Conservation (phyloP, 495 filamentous ascomycete genomes). For the Aspergillus sclerotiicarbonarius region DNA sequence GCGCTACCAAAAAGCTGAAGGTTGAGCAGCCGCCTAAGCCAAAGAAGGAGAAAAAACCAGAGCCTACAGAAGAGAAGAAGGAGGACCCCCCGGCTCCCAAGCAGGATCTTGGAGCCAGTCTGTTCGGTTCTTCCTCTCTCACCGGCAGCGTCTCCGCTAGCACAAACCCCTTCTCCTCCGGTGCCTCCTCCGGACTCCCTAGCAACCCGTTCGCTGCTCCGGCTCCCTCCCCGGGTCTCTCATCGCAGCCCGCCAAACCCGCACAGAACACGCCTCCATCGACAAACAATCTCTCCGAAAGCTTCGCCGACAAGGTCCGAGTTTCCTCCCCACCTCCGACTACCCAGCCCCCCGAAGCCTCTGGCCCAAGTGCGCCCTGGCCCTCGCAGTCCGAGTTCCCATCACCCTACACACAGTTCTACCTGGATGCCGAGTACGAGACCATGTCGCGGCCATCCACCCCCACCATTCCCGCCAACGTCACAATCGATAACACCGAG, state of each 20-base stretch:
- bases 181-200: slow-evolving; percentile 20
- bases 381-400: slow-evolving; percentile 64
- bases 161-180: slow-evolving; percentile 58
- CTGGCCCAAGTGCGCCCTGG: slow-evolving; percentile 61
- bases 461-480: slow-evolving; percentile 43
- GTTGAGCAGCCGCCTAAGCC: slow-evolving; percentile 17
- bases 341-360: slow-evolving; percentile 28
- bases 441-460: slow-evolving; percentile 57
- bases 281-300: slow-evolving; percentile 54
- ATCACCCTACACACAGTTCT: slow-evolving; percentile 66
- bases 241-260: slow-evolving; percentile 15
- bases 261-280: slow-evolving; percentile 11
- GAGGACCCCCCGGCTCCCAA: slow-evolving; percentile 33
- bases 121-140: slow-evolving; percentile 51
- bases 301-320: slow-evolving; percentile 68
- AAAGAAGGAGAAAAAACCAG: slow-evolving; percentile 34
- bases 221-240: slow-evolving; percentile 34
- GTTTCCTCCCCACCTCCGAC: slow-evolving; percentile 49
- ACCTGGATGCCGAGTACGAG: slow-evolving; percentile 93
- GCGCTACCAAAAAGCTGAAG: slow-evolving; percentile 55
- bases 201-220: slow-evolving; percentile 47
- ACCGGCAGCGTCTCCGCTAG: slow-evolving; percentile 46
- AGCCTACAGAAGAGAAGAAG: slow-evolving; percentile 31
- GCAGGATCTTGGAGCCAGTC: slow-evolving; percentile 55
- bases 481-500: slow-evolving; percentile 57